These are phyloP conservation scores for Spinacia oleracea DNA, from an alignment of 179 eudicot genomes.

Conservation along the genomic window DNA sequence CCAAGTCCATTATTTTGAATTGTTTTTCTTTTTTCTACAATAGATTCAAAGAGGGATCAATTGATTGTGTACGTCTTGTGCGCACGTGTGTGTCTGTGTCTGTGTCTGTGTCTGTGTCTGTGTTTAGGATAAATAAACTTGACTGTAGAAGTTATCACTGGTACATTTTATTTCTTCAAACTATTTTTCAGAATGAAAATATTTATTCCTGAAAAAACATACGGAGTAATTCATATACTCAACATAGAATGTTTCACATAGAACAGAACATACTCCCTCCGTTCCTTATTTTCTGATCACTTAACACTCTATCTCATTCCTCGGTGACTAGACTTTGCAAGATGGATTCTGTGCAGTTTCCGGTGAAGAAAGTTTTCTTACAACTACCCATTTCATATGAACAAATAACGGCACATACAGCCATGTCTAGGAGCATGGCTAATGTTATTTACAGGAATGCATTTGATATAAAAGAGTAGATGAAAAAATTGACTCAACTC, in stretches of 20 bases:
- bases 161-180: neutral
- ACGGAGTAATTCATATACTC: neutral
- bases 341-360: too few species aligned
- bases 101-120: neutral
- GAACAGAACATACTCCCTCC: neutral
- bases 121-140: slow-evolving; percentile 10
- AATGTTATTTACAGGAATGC: too few species aligned
- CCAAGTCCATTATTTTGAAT: neutral
- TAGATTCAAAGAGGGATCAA: slow-evolving; percentile 1
- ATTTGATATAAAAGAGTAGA: too few species aligned
- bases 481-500: neutral
- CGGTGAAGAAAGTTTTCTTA: too few species aligned
- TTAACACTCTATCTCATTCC: too few species aligned
- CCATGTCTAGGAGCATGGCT: too few species aligned
- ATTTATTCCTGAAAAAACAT: neutral
- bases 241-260: neutral
- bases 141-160: slow-evolving; percentile 10
- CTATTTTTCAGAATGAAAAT: slow-evolving; percentile 1
- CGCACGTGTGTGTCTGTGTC: neutral
- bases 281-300: neutral
- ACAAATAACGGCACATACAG: too few species aligned
- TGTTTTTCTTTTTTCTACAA: neutral
- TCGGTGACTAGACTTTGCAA: too few species aligned
- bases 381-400: too few species aligned
- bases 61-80: neutral